A percentile compares a stretch with the other conserved stretches of the same genome.
phyloP scores from a whole-genome alignment of 345 rosid genomes.

The Carallia pectinifolia region DNA sequence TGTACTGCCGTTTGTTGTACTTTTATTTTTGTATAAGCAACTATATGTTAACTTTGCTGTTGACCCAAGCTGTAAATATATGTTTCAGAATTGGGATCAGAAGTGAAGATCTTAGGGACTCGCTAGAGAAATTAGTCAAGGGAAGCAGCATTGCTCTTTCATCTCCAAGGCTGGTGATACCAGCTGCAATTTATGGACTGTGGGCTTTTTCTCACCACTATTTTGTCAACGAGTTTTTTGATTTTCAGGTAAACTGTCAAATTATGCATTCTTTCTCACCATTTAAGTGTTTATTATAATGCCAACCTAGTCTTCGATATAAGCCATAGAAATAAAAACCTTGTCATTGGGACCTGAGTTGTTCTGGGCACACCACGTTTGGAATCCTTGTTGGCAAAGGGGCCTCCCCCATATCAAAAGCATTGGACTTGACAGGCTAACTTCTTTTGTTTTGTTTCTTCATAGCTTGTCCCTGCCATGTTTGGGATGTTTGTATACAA shows the following conservation, averaged over 20 bases:
- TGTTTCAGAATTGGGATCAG: conserved; percentile 71
- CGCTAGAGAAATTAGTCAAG: conserved; percentile 56
- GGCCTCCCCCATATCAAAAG: neutral
- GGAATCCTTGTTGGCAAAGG: no score
- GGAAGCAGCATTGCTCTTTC: conserved; percentile 83
- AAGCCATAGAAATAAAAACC: no score
- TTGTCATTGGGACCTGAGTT: neutral
- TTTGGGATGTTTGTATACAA: conserved; percentile 88
- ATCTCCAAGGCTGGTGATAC: conserved; percentile 85
- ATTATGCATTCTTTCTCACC: neutral
- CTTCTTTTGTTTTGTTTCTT: conserved; percentile 4
- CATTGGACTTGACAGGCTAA: neutral
- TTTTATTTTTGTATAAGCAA: neutral
- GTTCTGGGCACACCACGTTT: no score
- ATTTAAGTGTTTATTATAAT: neutral
- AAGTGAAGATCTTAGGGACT: conserved; percentile 70
- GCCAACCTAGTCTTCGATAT: neutral
- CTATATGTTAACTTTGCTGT: neutral
- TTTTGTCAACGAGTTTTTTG: conserved; percentile 52
- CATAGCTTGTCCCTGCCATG: conserved; percentile 87
- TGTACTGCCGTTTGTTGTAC: neutral
- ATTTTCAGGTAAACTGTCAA: conserved; percentile 65
- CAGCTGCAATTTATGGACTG: conserved; percentile 68
- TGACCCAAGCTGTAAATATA: conserved; percentile 3
- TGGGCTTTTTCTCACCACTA: conserved; percentile 74